Base-by-base conservation (phyloP, 1,284 basidiomycete species). In the Mycena sp. region DNA sequence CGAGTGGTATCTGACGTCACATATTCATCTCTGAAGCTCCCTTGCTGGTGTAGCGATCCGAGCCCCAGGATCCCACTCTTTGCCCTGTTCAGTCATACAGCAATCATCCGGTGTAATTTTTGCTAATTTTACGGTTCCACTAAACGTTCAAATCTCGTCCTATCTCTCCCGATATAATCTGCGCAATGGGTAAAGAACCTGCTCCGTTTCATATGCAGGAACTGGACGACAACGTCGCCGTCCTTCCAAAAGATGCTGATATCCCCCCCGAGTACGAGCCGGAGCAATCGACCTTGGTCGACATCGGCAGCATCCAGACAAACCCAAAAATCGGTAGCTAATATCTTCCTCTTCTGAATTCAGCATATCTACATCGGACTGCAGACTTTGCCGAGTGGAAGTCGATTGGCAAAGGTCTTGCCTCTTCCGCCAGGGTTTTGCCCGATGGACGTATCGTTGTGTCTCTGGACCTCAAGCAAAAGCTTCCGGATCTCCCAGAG, bases 401-500 rank as follows among this genome's bases (percentile, higher is more conserved):
- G 12, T 67, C 74, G 3, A 65, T 56, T 17, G 76, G 79, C n/a
- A 72, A 74, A 65, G 81, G 81, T 4, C 74, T 83, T 2, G 52
- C 71, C 2, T 80, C 80, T 1, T 65, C 67, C 16, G 80, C 80
- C 7, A 71, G 71, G 12, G 68, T 82, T 17, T 72, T 74, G 2
- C 68, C 71, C n/a, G 79, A 82, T 61, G 81, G 81, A 17, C 73
- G 78, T 21, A 81, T 82, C 52, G 65, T 74, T 23, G 69, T 81
- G 10, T 78, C 78, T 9, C 72, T 86, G 14, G 78, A 85, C 61
- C 74, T 87, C 38, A 82, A 83, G 67, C 74, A 82, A 51, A 71
- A 75, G 11, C 72, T 86, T 3, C 84, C 84, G 1, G 84, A 87
- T 55, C 72, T 87, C 6, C 83, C 84, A 2, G 68, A 74, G 41